Evolutionary conservation across 2,329 filamentous ascomycete species (phyloP), one percentile per base, ranked within the genome.

Genomic region (Arthrinium puccinioides): DNA sequence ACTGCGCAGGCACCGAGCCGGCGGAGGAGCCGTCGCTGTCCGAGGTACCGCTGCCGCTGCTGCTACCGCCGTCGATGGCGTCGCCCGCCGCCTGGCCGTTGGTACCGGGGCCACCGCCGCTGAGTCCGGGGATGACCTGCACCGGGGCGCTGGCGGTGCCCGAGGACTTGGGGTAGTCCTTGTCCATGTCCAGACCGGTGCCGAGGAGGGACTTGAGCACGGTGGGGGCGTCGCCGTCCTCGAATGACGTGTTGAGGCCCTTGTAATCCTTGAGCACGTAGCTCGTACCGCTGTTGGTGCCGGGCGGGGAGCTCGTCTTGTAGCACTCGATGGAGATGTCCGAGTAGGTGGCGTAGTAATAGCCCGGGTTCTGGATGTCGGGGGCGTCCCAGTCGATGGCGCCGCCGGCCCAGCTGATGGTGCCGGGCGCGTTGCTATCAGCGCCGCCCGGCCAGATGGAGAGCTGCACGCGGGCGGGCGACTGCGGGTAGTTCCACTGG

Each of bases 371-470:
- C 64, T 87, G 69, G 70, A 97, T 90, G 61, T 94, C 85, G 15
- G 71, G 67, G 46, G 76, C 78, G 57, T 84, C 68, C 90, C 92
- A 98, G 69, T 94, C 74, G 46, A 98, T 90, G 36, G 75, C 66
- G 51, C 92, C 92, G 55, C 92, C 92, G 14, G 90, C 87, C 92
- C 92, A 98, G 37, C 81, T 72, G 47, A 95, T 76, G 23, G 92
- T 97, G 39, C 92, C 92, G 58, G 84, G 57, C 27, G 76, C 83
- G 60, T 96, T 96, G 55, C 72, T 73, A 9, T 78, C 64, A 32
- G 85, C 76, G 56, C 92, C 92, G 53, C 87, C 92, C 27, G 92
- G 92, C 92, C 92, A 98, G 54, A 98, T 79, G 13, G 92, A 97
- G 35, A 98, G 74, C 69, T 96, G 87, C 36, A 98, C 76, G 50